These are phyloP conservation scores for Boletus huronensis DNA, from an alignment of 768 basidiomycete species.

Conservation along the genomic window DNA sequence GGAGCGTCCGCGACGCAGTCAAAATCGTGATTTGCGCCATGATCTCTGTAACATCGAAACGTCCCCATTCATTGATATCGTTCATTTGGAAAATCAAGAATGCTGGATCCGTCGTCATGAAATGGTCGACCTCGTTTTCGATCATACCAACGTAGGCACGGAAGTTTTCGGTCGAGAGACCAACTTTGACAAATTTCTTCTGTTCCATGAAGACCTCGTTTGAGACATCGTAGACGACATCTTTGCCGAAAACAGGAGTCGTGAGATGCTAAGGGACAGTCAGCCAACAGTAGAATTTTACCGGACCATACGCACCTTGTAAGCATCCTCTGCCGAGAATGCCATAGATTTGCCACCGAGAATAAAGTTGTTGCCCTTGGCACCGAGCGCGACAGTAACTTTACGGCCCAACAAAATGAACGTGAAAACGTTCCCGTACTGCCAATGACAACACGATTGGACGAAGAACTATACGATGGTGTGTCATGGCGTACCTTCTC, in stretches of 20 bases:
- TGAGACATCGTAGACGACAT: slow-evolving; percentile 95
- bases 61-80: slow-evolving; percentile 73
- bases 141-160: slow-evolving; percentile 80
- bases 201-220: slow-evolving; percentile 98
- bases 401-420: slow-evolving; percentile 87
- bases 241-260: slow-evolving; percentile 94
- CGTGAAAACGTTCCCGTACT: slow-evolving; percentile 98
- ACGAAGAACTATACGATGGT: background rate
- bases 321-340: slow-evolving; percentile 95
- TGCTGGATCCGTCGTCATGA: slow-evolving; percentile 58
- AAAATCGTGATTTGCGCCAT: slow-evolving; percentile 91
- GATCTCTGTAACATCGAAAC: slow-evolving; percentile 67
- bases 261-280: slow-evolving; percentile 65
- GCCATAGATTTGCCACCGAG: slow-evolving; percentile 91
- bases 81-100: slow-evolving; percentile 63
- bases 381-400: slow-evolving; percentile 86
- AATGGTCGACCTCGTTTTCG: slow-evolving; percentile 69
- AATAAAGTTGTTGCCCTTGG: slow-evolving; percentile 91
- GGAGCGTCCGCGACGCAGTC: slow-evolving; percentile 90
- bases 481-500: slow-evolving; percentile 59
- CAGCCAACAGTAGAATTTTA: background rate
- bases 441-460: background rate
- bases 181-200: slow-evolving; percentile 97
- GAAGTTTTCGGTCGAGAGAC: slow-evolving; percentile 89
- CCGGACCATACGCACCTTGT: slow-evolving; percentile 58